phyloP scores from a whole-genome alignment of 352 stramenopile species.

The Globisporangium spiculum region DNA sequence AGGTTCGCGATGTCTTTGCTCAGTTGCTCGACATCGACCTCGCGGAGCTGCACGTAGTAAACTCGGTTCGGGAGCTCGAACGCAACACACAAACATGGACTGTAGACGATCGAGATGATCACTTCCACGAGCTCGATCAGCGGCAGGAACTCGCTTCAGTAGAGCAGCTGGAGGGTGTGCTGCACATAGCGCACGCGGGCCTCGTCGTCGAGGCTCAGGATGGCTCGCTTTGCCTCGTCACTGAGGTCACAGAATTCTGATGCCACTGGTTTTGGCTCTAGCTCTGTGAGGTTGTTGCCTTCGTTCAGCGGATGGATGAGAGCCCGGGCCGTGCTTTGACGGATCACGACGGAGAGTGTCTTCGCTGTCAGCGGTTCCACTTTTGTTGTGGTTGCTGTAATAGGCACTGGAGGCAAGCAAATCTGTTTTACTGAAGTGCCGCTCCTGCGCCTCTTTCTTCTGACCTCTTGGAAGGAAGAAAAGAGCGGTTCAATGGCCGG shows the following conservation, averaged over 20 bases:
- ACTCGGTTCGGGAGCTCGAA: not conserved
- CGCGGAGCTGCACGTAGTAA: not conserved
- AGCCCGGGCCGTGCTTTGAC: too few species aligned
- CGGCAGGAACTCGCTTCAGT: slow-evolving; percentile 14
- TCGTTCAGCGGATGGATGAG: too few species aligned
- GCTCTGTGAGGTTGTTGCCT: not conserved
- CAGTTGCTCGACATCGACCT: too few species aligned
- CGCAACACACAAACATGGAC: slow-evolving; percentile 2
- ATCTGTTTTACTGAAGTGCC: too few species aligned
- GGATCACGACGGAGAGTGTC: too few species aligned
- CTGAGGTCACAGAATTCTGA: not conserved
- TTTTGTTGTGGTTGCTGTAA: too few species aligned
- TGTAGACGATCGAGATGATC: slow-evolving; percentile 20
- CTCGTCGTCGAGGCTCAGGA: not conserved
- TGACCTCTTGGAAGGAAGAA: too few species aligned
- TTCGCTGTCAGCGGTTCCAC: too few species aligned
- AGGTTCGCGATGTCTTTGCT: too few species aligned
- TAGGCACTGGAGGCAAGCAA: too few species aligned
- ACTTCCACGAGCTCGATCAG: slow-evolving; percentile 22
- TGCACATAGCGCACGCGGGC: not conserved
- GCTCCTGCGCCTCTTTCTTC: too few species aligned
- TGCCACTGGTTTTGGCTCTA: not conserved
- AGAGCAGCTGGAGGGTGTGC: slow-evolving; percentile 9
- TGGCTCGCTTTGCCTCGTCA: not conserved
- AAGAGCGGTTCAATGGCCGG: too few species aligned